Percentiles rank a stretch among this genome's conserved stretches.
Conservation (phyloP, 495 filamentous ascomycete species). For the Terfezia boudieri region DNA sequence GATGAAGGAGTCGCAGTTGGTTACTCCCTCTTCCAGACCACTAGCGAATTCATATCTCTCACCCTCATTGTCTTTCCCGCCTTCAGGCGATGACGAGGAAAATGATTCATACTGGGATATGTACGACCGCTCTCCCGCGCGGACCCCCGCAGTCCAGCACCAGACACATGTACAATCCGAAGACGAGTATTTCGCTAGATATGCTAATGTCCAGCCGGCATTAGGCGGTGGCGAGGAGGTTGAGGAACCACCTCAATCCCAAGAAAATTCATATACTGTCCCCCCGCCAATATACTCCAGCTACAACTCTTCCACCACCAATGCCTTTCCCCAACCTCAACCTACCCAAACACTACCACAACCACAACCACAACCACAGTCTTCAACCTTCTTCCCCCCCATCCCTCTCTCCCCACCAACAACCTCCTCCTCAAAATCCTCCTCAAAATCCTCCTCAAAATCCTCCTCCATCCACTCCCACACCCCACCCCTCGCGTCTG, state of each 20-base stretch:
- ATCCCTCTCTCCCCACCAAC: conserved; percentile 1
- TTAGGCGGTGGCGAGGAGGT: conserved; percentile 27
- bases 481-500: conserved; percentile 8
- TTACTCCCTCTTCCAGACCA: conserved; percentile 4
- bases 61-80: neutral
- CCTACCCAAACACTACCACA: neutral
- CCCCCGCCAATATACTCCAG: too few relatives aligned
- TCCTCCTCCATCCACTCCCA: conserved; percentile 11
- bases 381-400: neutral
- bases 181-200: conserved; percentile 67
- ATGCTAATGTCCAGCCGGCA: conserved; percentile 69
- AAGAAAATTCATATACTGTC: neutral
- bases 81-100: conserved; percentile 39
- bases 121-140: conserved; percentile 66
- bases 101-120: conserved; percentile 89
- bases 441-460: conserved; percentile 11
- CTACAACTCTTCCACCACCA: conserved; percentile 1
- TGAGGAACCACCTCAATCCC: conserved; percentile 19
- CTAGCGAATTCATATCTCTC: neutral
- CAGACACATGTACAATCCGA: conserved; percentile 27
- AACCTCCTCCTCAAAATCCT: conserved; percentile 8
- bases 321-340: conserved; percentile 5
- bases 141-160: conserved; percentile 38
- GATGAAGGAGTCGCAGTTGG: neutral
- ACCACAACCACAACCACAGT: neutral